These are phyloP conservation scores for Friedmanniomyces endolithicus DNA, from an alignment of 495 filamentous ascomycete species.

Conservation along the genomic window DNA sequence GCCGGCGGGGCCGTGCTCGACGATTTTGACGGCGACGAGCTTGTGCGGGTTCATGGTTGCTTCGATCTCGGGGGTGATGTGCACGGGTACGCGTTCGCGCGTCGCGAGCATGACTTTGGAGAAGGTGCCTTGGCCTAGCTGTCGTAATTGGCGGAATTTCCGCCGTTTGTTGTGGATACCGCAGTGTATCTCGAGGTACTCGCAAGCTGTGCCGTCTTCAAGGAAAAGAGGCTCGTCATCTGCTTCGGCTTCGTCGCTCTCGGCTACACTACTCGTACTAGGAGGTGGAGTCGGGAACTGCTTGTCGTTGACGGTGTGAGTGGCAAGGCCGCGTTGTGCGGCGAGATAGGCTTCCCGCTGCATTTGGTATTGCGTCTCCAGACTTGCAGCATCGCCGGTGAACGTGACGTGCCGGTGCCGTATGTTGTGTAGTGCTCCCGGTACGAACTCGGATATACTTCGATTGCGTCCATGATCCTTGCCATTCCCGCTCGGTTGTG, in stretches of 20 bases:
- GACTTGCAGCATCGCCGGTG: constrained; percentile 30
- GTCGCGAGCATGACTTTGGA: constrained; percentile 86
- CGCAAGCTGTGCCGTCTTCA: constrained; percentile 36
- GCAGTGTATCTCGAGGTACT: constrained; percentile 52
- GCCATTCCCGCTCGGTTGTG: background rate
- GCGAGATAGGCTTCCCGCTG: constrained; percentile 75
- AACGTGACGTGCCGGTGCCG: constrained; percentile 61
- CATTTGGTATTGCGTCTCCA: constrained; percentile 35
- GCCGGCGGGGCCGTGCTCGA: constrained; percentile 85
- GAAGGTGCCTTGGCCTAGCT: constrained; percentile 87
- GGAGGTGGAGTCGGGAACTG: constrained; percentile 19
- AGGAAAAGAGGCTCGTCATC: constrained; percentile 32
- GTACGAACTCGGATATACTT: constrained; percentile 78
- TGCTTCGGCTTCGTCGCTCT: constrained; percentile 37
- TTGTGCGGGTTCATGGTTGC: constrained; percentile 44
- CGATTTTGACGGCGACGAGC: constrained; percentile 87
- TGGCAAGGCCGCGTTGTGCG: constrained; percentile 48
- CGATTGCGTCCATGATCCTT: constrained; percentile 49
- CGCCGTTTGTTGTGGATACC: constrained; percentile 44
- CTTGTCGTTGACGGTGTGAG: constrained; percentile 34
- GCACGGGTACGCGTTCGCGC: constrained; percentile 33
- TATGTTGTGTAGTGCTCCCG: constrained; percentile 52
- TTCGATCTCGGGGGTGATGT: constrained; percentile 34
- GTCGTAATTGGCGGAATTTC: constrained; percentile 62
- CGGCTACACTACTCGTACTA: constrained; percentile 42